phyloP scores from a whole-genome alignment of 805 yeast genomes.

The Sungouiella thailandica region DNA sequence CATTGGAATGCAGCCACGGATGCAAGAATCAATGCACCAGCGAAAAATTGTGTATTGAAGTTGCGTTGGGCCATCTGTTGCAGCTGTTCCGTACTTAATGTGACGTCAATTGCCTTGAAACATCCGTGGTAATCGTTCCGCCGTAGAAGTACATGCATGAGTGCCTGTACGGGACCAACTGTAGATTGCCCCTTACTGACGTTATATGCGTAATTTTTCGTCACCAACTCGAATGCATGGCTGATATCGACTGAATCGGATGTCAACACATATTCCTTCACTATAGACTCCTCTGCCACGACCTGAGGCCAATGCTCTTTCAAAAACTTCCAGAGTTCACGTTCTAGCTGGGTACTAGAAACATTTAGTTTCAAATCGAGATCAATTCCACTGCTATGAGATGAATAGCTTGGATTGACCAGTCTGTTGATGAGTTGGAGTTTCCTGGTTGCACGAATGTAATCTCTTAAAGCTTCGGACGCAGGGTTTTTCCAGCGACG shows the following conservation, averaged over 20 bases:
- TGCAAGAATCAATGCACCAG: not conserved
- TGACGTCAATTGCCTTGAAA: constrained; percentile 11
- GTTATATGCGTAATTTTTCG: constrained; percentile 3
- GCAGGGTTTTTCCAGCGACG: constrained; percentile 4
- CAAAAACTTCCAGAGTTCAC: constrained; percentile 12
- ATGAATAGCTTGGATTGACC: constrained; percentile 3
- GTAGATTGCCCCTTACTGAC: not conserved
- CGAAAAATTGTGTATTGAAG: not conserved
- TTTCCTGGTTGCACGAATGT: constrained; percentile 12
- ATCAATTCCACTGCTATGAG: no score
- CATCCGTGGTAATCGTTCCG: constrained; percentile 12
- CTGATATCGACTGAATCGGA: constrained; percentile 2
- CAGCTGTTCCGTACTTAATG: constrained; percentile 4
- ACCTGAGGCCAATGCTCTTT: constrained; percentile 8
- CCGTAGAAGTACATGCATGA: constrained; percentile 8
- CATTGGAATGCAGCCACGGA: not conserved
- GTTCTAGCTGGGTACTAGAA: constrained; percentile 9
- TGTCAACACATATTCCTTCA: constrained; percentile 8
- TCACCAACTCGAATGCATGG: constrained; percentile 9
- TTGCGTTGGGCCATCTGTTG: not conserved
- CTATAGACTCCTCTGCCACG: constrained; percentile 7
- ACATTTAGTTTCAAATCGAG: constrained; percentile 10
- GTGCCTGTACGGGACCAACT: constrained; percentile 2
- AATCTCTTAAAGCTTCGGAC: constrained; percentile 7
- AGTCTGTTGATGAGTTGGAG: constrained; percentile 8